Evolutionary conservation across 139 green algal species (phyloP), one percentile per base, ranked within the genome.

Genomic region (Yamagishiella unicocca): DNA sequence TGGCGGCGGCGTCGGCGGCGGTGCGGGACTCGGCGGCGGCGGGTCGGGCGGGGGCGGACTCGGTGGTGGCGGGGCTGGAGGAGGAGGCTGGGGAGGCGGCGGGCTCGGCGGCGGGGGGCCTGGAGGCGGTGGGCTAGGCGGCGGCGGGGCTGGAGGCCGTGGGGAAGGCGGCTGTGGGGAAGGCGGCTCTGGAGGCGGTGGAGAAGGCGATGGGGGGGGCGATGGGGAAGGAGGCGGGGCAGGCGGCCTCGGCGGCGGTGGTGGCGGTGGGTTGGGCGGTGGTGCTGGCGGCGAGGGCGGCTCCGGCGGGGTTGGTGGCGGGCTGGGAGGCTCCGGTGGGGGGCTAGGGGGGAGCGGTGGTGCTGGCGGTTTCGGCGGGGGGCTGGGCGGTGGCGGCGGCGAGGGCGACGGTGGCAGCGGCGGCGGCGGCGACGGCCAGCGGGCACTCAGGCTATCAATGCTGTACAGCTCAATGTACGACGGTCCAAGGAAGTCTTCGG

Each of bases 391-490:
- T 14, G 4, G 9, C 1, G 71, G 71, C 24, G 71, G 31, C 0
- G 12, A 8, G 22, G 75, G 75, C 12, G 50, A 50, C 4, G 75
- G 50, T 2, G 54, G 78, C 9, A 40, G 27, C 25, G 58, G n/a
- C 38, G 58, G 78, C 58, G 78, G 78, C 38, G 78, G 78, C 40
- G 61, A 46, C 38, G 79, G 62, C 61, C 61, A 85, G 43, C 19
- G 2, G 1, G 50, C 42, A 2, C 24, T 14, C 6, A 76, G 6
- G 0, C n/a, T 66, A 17, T 22, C 29, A 4, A 76, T 64, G 42
- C 4, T 27, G 58, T 75, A 85, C 61, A 85, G 62, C 7, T 35
- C 0, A 2, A 29, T 10, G 42, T 85, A 76, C 35, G n/a, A 64
- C 3, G 0, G 2, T 6, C 61, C 42, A 6, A 76, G 61, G n/a